Evolutionary conservation across 2,329 filamentous ascomycete species (phyloP).

Genomic region (Keithomyces neogunnii): DNA sequence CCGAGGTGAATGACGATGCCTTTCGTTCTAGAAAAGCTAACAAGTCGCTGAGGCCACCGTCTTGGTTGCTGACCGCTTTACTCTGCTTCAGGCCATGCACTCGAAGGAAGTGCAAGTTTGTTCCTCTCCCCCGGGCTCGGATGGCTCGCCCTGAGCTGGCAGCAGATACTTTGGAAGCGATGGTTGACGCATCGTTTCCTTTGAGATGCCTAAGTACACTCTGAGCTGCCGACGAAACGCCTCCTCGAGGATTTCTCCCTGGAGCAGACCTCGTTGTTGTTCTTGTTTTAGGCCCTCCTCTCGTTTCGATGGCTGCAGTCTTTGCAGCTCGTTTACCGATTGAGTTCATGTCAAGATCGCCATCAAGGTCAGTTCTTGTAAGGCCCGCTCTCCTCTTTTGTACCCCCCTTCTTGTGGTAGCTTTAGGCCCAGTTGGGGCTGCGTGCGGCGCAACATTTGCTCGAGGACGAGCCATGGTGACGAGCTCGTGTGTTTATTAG

Average conservation of each 20-base stretch:
- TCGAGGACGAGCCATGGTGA: constrained; percentile 25
- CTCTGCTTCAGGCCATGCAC: constrained; percentile 59
- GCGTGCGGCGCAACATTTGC: constrained; percentile 19
- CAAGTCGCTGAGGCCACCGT: constrained; percentile 57
- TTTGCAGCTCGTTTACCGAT: constrained; percentile 25
- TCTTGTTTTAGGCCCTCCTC: constrained; percentile 16
- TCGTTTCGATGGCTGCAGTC: constrained; percentile 17
- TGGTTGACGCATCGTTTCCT: constrained; percentile 22
- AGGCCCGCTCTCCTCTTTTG: constrained; percentile 36
- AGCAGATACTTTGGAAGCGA: constrained; percentile 27
- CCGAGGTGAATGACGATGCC: constrained; percentile 44
- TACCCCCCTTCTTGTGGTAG: constrained; percentile 38
- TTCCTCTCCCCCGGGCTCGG: constrained; percentile 14
- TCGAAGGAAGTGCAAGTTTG: constrained; percentile 28
- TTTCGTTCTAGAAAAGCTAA: constrained; percentile 65
- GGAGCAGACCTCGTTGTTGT: constrained; percentile 19
- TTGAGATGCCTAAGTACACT: constrained; percentile 34
- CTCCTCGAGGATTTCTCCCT: constrained; percentile 14
- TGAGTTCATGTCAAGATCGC: constrained; percentile 51
- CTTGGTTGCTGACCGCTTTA: constrained; percentile 57
- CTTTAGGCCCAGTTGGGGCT: constrained; percentile 18
- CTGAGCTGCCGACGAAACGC: constrained; percentile 30
- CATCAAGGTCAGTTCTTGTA: constrained; percentile 42
- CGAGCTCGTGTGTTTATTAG: not conserved
- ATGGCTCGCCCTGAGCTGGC: constrained; percentile 15